Conservation (phyloP, 2,329 filamentous ascomycete species). For the Fusarium agapanthi region DNA sequence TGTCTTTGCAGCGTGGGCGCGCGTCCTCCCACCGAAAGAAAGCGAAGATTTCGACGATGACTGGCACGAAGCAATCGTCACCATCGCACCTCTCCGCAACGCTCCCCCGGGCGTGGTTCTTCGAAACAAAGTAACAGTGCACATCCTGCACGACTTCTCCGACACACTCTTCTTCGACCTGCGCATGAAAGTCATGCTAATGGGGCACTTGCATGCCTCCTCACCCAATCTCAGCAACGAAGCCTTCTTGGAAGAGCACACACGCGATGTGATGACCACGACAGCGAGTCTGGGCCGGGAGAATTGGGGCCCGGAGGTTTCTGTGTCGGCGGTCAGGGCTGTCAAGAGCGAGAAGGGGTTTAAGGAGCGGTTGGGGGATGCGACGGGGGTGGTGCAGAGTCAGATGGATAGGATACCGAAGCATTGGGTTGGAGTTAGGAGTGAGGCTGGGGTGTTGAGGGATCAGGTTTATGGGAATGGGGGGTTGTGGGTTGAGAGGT, state of each 20-base stretch:
- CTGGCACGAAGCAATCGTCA: slow-evolving; percentile 70
- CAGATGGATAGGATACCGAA: slow-evolving; percentile 66
- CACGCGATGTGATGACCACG: slow-evolving; percentile 53
- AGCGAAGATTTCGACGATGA: slow-evolving; percentile 48
- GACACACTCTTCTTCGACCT: slow-evolving; percentile 51
- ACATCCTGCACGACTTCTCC: slow-evolving; percentile 63
- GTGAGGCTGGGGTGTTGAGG: slow-evolving; percentile 54
- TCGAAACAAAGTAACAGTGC: slow-evolving; percentile 60
- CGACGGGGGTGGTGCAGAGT: slow-evolving; percentile 60
- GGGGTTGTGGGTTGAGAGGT: slow-evolving; percentile 56
- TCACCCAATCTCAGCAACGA: slow-evolving; percentile 33
- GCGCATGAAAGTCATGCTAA: slow-evolving; percentile 62
- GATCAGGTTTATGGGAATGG: slow-evolving; percentile 61
- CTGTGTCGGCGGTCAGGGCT: slow-evolving; percentile 49
- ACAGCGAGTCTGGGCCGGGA: slow-evolving; percentile 57
- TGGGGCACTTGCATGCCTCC: slow-evolving; percentile 64
- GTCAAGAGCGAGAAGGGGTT: slow-evolving; percentile 54
- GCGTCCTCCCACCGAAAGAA: slow-evolving; percentile 49
- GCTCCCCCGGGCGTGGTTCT: slow-evolving; percentile 56
- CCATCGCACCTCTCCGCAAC: slow-evolving; percentile 60
- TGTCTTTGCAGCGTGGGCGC: slow-evolving; percentile 72
- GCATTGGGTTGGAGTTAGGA: slow-evolving; percentile 67
- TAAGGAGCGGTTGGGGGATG: slow-evolving; percentile 57
- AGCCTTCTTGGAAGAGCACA: slow-evolving; percentile 44
- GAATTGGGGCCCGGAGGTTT: slow-evolving; percentile 55